Conservation (phyloP, 1,284 basidiomycete species). For the Cryptococcus sp. region DNA sequence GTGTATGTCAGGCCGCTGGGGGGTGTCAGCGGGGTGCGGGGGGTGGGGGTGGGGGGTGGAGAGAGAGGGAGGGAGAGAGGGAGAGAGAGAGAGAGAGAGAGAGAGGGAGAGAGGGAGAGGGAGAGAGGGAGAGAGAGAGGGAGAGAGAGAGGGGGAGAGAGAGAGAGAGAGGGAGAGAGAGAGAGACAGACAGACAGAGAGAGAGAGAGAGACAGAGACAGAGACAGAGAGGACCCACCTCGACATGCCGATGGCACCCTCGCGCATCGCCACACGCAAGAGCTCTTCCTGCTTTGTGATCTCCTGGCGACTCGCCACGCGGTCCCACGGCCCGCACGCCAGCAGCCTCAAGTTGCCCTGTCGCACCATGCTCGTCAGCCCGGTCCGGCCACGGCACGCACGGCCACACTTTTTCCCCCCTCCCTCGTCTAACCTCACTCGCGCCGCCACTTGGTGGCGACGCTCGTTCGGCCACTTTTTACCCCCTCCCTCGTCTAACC, state of each 20-base stretch:
- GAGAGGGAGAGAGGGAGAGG: slow-evolving; percentile 6
- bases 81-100: no score
- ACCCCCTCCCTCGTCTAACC: no score
- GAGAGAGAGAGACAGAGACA: not conserved
- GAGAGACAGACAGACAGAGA: slow-evolving; percentile 2
- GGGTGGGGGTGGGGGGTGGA: not conserved
- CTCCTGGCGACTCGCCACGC: slow-evolving; percentile 24
- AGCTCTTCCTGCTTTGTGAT: slow-evolving; percentile 31
- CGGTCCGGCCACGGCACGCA: no score
- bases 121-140: slow-evolving; percentile 2
- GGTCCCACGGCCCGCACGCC: slow-evolving; percentile 40
- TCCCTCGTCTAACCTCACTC: no score
- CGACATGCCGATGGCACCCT: slow-evolving; percentile 49
- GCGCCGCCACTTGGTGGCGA: no score
- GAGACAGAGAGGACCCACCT: slow-evolving; percentile 23
- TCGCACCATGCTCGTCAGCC: not conserved
- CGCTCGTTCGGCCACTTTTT: no score
- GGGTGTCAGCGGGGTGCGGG: not conserved
- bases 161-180: not conserved
- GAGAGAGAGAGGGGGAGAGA: not conserved
- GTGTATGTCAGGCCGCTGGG: slow-evolving; percentile 46
- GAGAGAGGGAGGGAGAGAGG: no score
- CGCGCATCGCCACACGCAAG: slow-evolving; percentile 30
- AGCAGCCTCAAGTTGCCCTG: slow-evolving; percentile 47
- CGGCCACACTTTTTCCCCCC: not conserved